Conservation (phyloP, 345 rosid genomes). For the Camelina laxa region DNA sequence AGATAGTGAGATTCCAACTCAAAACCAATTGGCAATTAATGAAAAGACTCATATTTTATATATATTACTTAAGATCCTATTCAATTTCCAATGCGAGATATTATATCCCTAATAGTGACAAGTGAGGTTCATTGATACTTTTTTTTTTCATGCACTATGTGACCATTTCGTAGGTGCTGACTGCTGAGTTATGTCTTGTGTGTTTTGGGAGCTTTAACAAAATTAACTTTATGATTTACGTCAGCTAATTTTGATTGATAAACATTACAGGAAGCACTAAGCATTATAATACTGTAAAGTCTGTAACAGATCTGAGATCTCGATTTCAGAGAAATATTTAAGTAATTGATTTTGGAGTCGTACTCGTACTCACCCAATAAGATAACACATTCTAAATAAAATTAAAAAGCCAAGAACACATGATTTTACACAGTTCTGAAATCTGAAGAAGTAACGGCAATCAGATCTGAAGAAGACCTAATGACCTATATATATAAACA, state of each 20-base stretch:
- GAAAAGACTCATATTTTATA: no score
- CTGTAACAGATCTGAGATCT: not conserved
- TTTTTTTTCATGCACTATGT: not conserved
- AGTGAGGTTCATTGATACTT: not conserved
- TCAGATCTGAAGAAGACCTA: not conserved
- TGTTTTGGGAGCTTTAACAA: not conserved
- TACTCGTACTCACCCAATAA: not conserved
- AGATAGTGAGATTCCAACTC: no score
- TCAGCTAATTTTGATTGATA: not conserved
- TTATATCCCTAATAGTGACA: no score
- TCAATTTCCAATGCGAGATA: no score
- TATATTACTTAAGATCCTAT: no score
- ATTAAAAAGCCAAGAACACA: constrained; percentile 15
- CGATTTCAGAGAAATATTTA: not conserved
- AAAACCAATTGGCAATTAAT: no score
- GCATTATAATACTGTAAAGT: not conserved
- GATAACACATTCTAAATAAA: not conserved
- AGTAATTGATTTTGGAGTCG: not conserved
- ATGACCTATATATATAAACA: no score
- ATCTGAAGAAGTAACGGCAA: not conserved
- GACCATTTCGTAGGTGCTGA: not conserved
- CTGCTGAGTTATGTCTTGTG: not conserved
- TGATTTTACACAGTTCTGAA: constrained; percentile 1
- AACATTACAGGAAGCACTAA: not conserved
- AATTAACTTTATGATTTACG: not conserved